Evolutionary conservation across 257 asterid genomes (phyloP), one percentile per base, ranked within the genome.

Genomic region (Eucommia ulmoides): DNA sequence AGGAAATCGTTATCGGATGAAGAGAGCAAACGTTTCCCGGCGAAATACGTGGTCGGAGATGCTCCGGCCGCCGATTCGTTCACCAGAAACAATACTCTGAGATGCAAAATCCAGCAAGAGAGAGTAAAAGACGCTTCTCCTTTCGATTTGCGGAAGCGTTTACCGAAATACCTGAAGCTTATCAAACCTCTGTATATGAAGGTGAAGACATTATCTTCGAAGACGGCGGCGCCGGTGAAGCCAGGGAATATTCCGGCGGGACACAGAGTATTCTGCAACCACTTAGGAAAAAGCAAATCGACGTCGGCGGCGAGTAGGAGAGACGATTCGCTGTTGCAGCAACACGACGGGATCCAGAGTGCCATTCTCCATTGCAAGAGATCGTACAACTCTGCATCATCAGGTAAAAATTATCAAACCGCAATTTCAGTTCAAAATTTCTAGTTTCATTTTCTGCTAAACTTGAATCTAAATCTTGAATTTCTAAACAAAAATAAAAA

Each of bases 271-370:
- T 75, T 62, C 23, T 58, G 68, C 26, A 76, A 68, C 46, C 80
- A 69, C 45, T 65, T 83, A 20, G 78, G 76, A 17, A 88, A 77
- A 62, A 79, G 85, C 58, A 79, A 92, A 45, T 83, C 94, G 19
- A 72, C 79, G 22, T 61, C 66, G 33, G 67, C 60, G 51, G 62
- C 45, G 19, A 65, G 54, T 33, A 62, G 86, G 57, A 64, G 82
- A 54, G 96, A 86, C 48, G 93, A 78, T 61, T 74, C 86, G 8
- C 63, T 85, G 25, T 24, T 85, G 58, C 77, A 79, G 33, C 76
- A 83, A 49, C 44, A 65, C 41, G 93, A 83, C 48, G 93, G 86
- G 21, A 85, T 9, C 42, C 0, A 41, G 1, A 17, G 42, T 23
- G 19, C 41, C 11, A 49, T 26, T 22, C 24, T 55, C 5, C 80